Evolutionary conservation across 441 rosid genomes (phyloP).

Genomic region (Manihot esculenta): DNA sequence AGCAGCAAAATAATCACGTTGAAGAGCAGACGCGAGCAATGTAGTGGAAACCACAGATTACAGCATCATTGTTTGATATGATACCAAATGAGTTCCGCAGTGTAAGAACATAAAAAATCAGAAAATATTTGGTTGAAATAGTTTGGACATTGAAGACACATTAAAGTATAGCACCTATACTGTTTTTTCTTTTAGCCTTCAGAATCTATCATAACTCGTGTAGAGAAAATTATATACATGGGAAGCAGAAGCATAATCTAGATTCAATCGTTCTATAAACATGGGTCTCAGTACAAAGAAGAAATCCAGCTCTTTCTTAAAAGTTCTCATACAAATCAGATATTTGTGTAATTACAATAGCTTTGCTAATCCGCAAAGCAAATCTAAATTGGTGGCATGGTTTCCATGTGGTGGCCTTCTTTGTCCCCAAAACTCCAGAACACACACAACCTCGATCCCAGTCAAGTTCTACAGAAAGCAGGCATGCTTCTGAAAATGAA

Average conservation of each 20-base stretch:
- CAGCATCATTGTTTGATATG: no score
- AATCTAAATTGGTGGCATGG: background rate
- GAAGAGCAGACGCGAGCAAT: no score
- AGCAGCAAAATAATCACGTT: background rate
- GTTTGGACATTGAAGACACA: background rate
- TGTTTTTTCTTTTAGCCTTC: no score
- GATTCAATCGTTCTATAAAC: constrained; percentile 2
- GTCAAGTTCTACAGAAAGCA: background rate
- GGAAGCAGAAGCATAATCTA: background rate
- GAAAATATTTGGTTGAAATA: background rate
- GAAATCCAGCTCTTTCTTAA: constrained; percentile 6
- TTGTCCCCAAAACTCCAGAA: constrained; percentile 7
- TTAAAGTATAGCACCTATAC: no score
- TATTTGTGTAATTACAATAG: constrained; percentile 17
- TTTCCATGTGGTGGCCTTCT: background rate
- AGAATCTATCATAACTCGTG: background rate
- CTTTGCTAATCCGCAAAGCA: constrained; percentile 3
- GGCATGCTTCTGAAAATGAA: constrained; percentile 2
- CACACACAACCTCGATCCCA: constrained; percentile 1
- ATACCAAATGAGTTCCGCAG: no score
- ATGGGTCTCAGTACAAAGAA: constrained; percentile 19
- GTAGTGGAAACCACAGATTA: no score
- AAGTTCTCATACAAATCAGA: constrained; percentile 10
- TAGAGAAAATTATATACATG: background rate
- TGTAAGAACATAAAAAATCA: no score